Percentiles rank a stretch among this genome's conserved stretches.
Evolutionary conservation across 768 basidiomycete species (phyloP).

Genomic region (Phanerochaete sordida): DNA sequence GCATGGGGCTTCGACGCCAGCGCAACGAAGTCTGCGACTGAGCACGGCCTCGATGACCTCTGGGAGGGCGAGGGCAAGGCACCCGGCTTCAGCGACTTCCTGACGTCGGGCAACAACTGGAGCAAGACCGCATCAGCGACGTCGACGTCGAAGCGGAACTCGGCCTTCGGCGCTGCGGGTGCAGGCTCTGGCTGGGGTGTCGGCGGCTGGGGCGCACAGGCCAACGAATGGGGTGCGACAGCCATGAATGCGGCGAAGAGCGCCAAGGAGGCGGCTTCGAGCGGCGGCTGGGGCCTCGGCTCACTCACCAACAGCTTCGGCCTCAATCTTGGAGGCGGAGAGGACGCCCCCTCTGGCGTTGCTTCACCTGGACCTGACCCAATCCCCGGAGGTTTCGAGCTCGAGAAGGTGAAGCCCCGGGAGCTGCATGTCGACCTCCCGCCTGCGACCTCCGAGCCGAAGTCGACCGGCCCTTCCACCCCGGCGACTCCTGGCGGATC

Average conservation of each 20-base stretch:
- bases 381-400: neutral
- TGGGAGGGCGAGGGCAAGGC: slow-evolving; percentile 5
- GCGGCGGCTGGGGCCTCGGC: neutral
- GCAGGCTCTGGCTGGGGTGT: neutral
- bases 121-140: neutral
- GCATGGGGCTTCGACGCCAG: neutral
- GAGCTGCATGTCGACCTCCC: neutral
- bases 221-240: neutral
- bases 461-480: too few species aligned
- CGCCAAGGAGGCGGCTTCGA: neutral
- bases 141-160: neutral
- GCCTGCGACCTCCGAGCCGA: too few species aligned
- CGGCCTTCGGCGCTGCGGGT: neutral
- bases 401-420: neutral
- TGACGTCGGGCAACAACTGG: slow-evolving; percentile 3
- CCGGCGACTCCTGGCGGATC: too few species aligned
- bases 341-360: neutral
- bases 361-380: neutral
- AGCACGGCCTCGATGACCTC: slow-evolving; percentile 1
- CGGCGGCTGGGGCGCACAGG: neutral
- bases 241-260: neutral
- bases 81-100: slow-evolving; percentile 4
- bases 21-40: neutral
- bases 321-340: neutral
- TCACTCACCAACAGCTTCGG: slow-evolving; percentile 4